Evolutionary conservation across 1,284 basidiomycete species (phyloP).

Genomic region (Ceratobasidium sp.): DNA sequence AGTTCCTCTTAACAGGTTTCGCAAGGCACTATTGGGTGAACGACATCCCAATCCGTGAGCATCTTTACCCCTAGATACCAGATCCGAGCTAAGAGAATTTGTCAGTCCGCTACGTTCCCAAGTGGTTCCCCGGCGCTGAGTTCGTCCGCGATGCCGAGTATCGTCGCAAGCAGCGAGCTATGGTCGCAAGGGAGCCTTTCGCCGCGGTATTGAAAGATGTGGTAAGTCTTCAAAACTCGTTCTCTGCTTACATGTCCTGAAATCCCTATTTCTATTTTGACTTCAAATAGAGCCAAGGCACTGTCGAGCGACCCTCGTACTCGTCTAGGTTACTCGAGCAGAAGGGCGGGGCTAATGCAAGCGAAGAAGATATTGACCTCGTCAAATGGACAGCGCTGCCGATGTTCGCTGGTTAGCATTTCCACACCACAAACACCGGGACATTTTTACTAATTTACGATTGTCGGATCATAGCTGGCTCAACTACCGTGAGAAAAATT

Average conservation of each 20-base stretch:
- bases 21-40: conserved; percentile 27
- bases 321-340: conserved; percentile 28
- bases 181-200: conserved; percentile 1
- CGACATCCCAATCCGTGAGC: conserved; percentile 39
- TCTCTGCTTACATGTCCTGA: too few species aligned
- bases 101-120: conserved; percentile 17
- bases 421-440: neutral
- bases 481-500: conserved; percentile 18
- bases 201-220: conserved; percentile 6
- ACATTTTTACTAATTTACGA: neutral
- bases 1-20: neutral
- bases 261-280: neutral
- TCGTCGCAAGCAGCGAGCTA: neutral
- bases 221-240: neutral
- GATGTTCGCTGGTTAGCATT: conserved; percentile 32
- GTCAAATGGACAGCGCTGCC: conserved; percentile 23
- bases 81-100: neutral
- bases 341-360: conserved; percentile 27
- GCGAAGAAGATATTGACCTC: conserved; percentile 30
- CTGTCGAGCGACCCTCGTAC: conserved; percentile 23
- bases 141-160: neutral
- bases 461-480: neutral
- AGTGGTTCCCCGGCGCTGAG: conserved; percentile 26
- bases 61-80: too few species aligned
- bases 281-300: conserved; percentile 1